Base-by-base conservation (phyloP, 331 rosid genomes). In the Spiraea crenata region DNA sequence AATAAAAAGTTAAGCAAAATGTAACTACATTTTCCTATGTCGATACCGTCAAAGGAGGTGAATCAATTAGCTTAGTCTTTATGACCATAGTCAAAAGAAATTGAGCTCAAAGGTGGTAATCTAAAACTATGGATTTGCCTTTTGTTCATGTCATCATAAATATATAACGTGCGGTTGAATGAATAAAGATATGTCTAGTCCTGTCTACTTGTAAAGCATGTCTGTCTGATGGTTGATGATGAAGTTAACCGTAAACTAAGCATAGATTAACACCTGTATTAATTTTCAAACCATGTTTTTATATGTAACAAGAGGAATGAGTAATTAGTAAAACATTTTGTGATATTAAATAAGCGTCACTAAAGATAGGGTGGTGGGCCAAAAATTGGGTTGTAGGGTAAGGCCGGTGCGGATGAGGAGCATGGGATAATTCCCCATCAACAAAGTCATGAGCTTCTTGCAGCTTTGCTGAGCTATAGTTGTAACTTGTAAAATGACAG, bases 371-470 rank as follows among this genome's bases (percentile, higher is more conserved):
- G 45, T 59, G 64, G 66, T 39, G 58, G 66, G 66, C 34, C 49
- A 6, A 40, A 2, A 61, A 13, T n/a, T 19, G 48, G 48, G 73
- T 54, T 56, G 79, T 58, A 71, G 60, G 75, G 55, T 80, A 76
- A 71, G 70, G 52, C 35, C 8, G 38, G 67, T 34, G 77, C 71
- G 47, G 75, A 81, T 63, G 85, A 80, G 52, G 54, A 73, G 37
- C 48, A 64, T 63, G 62, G 38, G 42, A 76, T 55, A 56, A 64
- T 62, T 65, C 45, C 74, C 46, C 62, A 14, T 49, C 66, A 45
- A 60, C 14, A 25, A 6, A 20, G 83, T 84, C 89, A 85, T 87
- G 93, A 80, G 86, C 70, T 83, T 85, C 96, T 77, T 79, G 89
- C 89, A 76, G 66, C n/a, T 50, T 11, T 19, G 10, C 37, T 10